Base-by-base conservation (phyloP, 2,329 filamentous ascomycete species). In the Stylonectria norvegica region DNA sequence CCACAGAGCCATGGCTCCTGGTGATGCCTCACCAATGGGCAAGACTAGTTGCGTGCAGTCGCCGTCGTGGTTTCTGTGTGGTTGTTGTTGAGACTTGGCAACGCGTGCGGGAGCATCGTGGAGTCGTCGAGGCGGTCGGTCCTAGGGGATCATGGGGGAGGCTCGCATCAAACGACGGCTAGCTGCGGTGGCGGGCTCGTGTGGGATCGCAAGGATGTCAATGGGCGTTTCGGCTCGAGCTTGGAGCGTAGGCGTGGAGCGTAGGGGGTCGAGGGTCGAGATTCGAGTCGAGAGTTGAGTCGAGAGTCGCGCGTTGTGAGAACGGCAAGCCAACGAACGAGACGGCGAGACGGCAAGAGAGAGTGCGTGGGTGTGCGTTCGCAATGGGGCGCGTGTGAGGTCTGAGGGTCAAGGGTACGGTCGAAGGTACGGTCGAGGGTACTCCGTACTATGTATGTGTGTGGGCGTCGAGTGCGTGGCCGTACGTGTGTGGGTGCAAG, bases 1-100 rank as follows among this genome's bases (percentile, higher is more conserved):
- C 89, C 88, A 94, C 65, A 90, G 71, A 62, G 83, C 80, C 86
- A 91, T 91, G 41, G 63, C 52, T 55, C 40, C 36, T 40, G 44
- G 30, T 42, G 44, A 27, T 41, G 45, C 37, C 42, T 53, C 35
- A 34, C 51, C 50, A 47, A 44, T 41, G 40, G 45, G 36, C 35
- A 29, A 34, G 49, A 45, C 49, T 58, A 56, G 47, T 48, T 50
- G 35, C 41, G 45, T 41, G 37, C 31, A 43, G 42, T 43, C 42
- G 49, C 41, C 51, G 46, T 50, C 46, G 45, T 54, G 43, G 45
- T 49, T 43, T 43, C 50, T 44, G 45, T 46, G 46, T 43, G 48
- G 38, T 43, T 50, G 44, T 48, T 51, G 43, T 47, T 43, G 43
- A 51, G 40, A 48, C 50, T 52, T 52, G 46, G 37, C 49, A 42